Percentiles rank a stretch among this genome's conserved stretches.
These are phyloP conservation scores for Hymenoscyphus linearis DNA, from an alignment of 2,329 filamentous ascomycete genomes.

Conservation along the genomic window DNA sequence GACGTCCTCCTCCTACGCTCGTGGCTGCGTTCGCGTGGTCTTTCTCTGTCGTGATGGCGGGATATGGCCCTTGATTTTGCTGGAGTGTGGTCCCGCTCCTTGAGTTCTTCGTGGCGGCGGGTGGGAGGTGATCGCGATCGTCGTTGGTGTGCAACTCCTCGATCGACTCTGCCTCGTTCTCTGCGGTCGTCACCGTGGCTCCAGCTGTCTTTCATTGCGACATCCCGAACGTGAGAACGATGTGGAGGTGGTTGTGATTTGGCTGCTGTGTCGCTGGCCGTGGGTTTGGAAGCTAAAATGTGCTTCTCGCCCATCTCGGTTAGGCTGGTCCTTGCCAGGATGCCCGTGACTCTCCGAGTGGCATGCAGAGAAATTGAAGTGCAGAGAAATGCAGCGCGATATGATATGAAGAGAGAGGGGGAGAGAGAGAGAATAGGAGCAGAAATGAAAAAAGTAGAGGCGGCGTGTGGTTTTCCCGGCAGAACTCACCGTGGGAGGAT, in stretches of 20 bases:
- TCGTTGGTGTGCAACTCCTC: slow-evolving; percentile 33
- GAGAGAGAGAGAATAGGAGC: neutral
- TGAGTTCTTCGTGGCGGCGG: slow-evolving; percentile 32
- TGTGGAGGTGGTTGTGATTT: slow-evolving; percentile 9
- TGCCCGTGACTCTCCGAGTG: neutral
- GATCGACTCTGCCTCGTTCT: slow-evolving; percentile 38
- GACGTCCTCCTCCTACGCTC: slow-evolving; percentile 28
- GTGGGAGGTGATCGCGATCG: slow-evolving; percentile 34
- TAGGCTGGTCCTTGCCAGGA: neutral
- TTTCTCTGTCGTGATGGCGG: slow-evolving; percentile 23
- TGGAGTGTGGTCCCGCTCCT: slow-evolving; percentile 28
- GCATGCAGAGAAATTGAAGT: neutral
- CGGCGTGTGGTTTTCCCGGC: neutral
- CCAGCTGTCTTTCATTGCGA: slow-evolving; percentile 40
- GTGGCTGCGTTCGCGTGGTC: slow-evolving; percentile 25
- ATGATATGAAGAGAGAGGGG: neutral
- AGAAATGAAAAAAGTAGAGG: neutral
- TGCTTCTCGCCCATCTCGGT: slow-evolving; percentile 2
- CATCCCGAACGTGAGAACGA: slow-evolving; percentile 32
- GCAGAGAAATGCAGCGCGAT: neutral
- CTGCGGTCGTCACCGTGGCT: slow-evolving; percentile 38
- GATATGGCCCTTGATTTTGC: slow-evolving; percentile 26
- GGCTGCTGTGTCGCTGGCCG: slow-evolving; percentile 1
- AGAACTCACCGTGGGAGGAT: neutral
- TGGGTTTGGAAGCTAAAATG: neutral